Evolutionary conservation across 768 basidiomycete species (phyloP), one percentile per base, ranked within the genome.

Genomic region (Xerocomus potaroensis): DNA sequence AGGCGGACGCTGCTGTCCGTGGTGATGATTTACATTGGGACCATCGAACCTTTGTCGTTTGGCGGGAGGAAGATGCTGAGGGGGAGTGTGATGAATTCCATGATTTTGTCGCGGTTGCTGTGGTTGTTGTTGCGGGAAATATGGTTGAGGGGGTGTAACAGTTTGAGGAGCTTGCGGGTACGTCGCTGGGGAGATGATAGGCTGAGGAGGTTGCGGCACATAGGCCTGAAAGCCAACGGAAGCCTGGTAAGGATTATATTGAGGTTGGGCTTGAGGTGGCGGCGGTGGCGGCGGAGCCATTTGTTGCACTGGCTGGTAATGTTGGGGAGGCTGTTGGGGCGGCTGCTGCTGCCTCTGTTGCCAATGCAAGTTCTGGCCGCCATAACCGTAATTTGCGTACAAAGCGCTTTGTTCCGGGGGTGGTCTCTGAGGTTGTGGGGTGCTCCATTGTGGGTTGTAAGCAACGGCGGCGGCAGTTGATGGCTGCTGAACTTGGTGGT

Each of bases 321-420:
- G 74, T 35, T 79, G 80, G 9, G 65, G 69, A 14, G 63, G 69
- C 49, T 63, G 68, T 49, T 74, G 72, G 38, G 72, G 77, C 31
- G 72, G 77, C 41, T 82, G 83, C 34, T 80, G 81, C 35, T 84
- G 84, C 56, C 84, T 82, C 45, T 79, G 76, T 50, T 81, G 83
- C 78, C 81, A 81, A 58, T 75, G 70, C 49, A 71, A 61, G 50
- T 67, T 72, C 55, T 86, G 83, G 39, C 80, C 76, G 3, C 89
- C 88, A 63, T 95, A 94, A 26, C 91, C 91, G 60, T 94, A 94
- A 62, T 92, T 92, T 1, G 90, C 89, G 61, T 93, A 94, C 18
- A 93, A 68, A 21, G 87, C 83, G 61, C 83, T 87, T 60, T 91
- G 89, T 55, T 91, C 87, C 12, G 85, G 73, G 26, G 87, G 73